Evolutionary conservation across 179 eudicot species (phyloP).

Genomic region (Camellia oleifera): DNA sequence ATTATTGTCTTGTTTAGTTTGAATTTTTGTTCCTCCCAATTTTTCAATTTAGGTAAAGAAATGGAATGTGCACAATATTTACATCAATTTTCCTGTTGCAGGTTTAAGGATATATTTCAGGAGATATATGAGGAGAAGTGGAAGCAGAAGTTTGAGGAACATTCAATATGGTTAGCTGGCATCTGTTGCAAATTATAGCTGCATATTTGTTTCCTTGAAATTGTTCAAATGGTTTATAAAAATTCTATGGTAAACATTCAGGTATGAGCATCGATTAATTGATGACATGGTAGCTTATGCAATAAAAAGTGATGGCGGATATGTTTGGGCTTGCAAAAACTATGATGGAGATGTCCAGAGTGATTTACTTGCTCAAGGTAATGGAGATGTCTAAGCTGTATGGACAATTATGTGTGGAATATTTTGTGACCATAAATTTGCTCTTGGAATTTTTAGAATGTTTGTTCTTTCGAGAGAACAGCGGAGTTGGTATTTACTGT

Average conservation of each 20-base stretch:
- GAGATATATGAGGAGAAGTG: constrained; percentile 92
- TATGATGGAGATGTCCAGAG: constrained; percentile 99
- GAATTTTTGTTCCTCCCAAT: neutral
- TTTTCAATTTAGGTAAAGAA: neutral
- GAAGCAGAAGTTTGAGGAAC: constrained; percentile 89
- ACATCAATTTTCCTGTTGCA: constrained; percentile 21
- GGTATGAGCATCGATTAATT: constrained; percentile 98
- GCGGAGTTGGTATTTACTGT: neutral
- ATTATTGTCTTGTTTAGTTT: neutral
- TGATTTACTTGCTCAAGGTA: constrained; percentile 99
- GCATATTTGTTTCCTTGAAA: constrained; percentile 3
- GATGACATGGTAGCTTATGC: constrained; percentile 99
- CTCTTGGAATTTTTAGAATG: neutral
- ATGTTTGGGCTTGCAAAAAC: constrained; percentile 99
- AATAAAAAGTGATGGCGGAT: constrained; percentile 95
- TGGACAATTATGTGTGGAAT: neutral
- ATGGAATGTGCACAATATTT: neutral
- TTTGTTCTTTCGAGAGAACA: neutral
- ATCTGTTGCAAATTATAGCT: constrained; percentile 10
- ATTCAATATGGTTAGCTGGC: constrained; percentile 77
- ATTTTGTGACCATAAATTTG: neutral
- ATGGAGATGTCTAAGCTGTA: constrained; percentile 7
- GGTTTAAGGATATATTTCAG: constrained; percentile 98
- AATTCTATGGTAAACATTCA: constrained; percentile 22
- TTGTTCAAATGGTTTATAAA: constrained; percentile 8